phyloP scores from a whole-genome alignment of 2,329 filamentous ascomycete genomes.

The Xylaria sp. region DNA sequence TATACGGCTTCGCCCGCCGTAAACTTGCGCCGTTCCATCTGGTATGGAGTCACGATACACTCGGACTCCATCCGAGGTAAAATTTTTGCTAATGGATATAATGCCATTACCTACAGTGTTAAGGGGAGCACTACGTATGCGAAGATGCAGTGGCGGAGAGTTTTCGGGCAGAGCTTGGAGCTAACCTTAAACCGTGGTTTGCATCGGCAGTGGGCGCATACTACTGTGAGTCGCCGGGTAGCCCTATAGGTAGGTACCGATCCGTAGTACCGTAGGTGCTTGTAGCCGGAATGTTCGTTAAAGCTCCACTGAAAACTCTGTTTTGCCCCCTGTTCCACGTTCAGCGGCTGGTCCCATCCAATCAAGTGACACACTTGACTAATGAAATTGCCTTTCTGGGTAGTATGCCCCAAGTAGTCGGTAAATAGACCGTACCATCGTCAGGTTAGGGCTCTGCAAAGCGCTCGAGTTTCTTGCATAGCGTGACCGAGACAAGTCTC shows the following conservation, averaged over 20 bases:
- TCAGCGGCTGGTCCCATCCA: conserved; percentile 23
- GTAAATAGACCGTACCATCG: background rate
- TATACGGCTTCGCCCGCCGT: conserved; percentile 3
- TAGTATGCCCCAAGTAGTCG: conserved; percentile 9
- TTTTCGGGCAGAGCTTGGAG: background rate
- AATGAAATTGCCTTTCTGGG: conserved; percentile 31
- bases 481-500: background rate
- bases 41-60: conserved; percentile 20
- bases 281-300: background rate
- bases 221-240: background rate
- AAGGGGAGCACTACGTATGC: conserved; percentile 4
- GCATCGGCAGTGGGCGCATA: background rate
- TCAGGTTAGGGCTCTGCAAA: background rate
- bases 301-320: conserved; percentile 32
- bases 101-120: background rate
- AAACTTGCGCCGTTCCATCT: conserved; percentile 4
- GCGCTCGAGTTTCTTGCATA: background rate
- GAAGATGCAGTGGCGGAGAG: conserved; percentile 12
- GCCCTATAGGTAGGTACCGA: background rate
- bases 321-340: conserved; percentile 11
- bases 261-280: background rate
- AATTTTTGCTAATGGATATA: conserved; percentile 2
- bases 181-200: conserved; percentile 8
- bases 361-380: conserved; percentile 33
- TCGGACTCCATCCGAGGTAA: conserved; percentile 22